Evolutionary conservation across 2,329 filamentous ascomycete genomes (phyloP), one percentile per base, ranked within the genome.

Genomic region (Aspergillus thermomutatus): DNA sequence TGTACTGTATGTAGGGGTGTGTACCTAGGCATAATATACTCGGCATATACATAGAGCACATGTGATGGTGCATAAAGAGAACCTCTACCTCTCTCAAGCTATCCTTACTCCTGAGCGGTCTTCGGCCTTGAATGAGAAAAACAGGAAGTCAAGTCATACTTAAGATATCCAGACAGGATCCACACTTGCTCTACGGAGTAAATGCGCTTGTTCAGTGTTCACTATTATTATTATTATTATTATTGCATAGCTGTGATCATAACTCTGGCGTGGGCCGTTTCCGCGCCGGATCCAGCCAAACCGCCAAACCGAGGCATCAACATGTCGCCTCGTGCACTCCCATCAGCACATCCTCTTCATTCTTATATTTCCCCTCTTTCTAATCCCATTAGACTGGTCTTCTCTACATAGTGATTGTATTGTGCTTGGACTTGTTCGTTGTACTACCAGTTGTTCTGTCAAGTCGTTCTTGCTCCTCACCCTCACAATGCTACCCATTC

Each of bases 261-360:
- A 43, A 43, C 40, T 43, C 40, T 21, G 31, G 11, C 6, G n/a
- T 19, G 40, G 1, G 31, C 31, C 31, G 31, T 37, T 37, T 17
- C 14, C 14, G 10, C 31, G 17, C 2, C n/a, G 10, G 43, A 46
- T 17, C 43, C 43, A 46, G 23, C 43, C 41, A 37, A 37, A 37
- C 2, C 31, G 31, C 31, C 19, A 46, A 50, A 40, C 49, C 49
- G 49, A 50, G 49, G 49, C 49, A 49, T 28, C 41, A 41, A 21
- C 26, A 56, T 53, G 56, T 53, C 21, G 19, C 53, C 54, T 40
- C 43, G 34, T 25, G 53, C 50, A 50, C 45, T 28, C 19, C 5
- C 9, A 43, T n/a, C 41, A 21, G 27, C 40, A 37, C 45, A n/a
- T 48, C 41, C 31, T 49, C 28, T 53, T 19, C 46, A 10, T 40